phyloP scores from a whole-genome alignment of 306 rosid genomes.

The Rosa lucieae region DNA sequence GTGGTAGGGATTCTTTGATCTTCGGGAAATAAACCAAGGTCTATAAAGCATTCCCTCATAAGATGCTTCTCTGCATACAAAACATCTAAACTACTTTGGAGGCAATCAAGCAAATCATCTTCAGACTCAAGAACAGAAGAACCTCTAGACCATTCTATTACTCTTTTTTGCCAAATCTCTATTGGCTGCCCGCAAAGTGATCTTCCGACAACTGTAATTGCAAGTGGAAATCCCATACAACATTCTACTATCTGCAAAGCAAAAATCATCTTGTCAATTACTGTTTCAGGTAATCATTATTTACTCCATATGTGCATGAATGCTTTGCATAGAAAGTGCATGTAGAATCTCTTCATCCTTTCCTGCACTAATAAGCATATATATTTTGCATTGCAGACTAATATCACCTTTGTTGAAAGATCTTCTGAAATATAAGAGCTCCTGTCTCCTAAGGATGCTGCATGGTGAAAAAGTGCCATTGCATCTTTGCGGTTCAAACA shows the following conservation, averaged over 20 bases:
- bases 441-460: conserved; percentile 31
- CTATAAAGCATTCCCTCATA: conserved; percentile 52
- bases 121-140: conserved; percentile 29
- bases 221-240: conserved; percentile 52
- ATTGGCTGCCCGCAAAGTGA: conserved; percentile 27
- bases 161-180: conserved; percentile 32
- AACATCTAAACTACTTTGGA: conserved; percentile 42
- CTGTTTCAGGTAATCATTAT: not conserved
- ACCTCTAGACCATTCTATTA: conserved; percentile 22
- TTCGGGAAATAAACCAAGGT: conserved; percentile 63
- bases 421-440: conserved; percentile 24
- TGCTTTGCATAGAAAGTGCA: not conserved
- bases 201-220: conserved; percentile 38
- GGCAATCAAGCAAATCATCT: conserved; percentile 23
- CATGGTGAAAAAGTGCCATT: conserved; percentile 30
- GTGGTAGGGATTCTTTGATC: conserved; percentile 52
- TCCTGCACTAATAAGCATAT: not conserved
- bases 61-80: conserved; percentile 17
- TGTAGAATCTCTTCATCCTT: not conserved
- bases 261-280: not conserved
- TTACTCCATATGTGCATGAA: not conserved
- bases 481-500: conserved; percentile 39
- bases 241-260: conserved; percentile 49
- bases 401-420: conserved; percentile 42
- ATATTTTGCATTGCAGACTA: conserved; percentile 28